These are phyloP conservation scores for Penicillium sp. DNA, from an alignment of 2,329 filamentous ascomycete genomes.

Conservation along the genomic window DNA sequence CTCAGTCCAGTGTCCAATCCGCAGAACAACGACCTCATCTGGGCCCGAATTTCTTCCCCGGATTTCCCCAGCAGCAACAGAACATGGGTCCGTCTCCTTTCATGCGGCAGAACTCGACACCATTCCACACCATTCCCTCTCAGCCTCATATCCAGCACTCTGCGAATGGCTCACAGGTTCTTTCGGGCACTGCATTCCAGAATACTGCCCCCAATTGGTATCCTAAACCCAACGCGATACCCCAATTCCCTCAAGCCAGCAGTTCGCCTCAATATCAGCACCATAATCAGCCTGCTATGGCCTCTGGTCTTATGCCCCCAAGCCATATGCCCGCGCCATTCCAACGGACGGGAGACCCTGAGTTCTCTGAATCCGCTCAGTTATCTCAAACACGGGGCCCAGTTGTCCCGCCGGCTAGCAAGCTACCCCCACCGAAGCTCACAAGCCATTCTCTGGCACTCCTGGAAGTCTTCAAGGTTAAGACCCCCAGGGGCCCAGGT, in stretches of 20 bases:
- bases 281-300: constrained; percentile 16
- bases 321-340: constrained; percentile 43
- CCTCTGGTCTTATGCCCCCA: constrained; percentile 11
- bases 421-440: constrained; percentile 58
- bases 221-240: constrained; percentile 19
- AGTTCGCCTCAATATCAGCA: constrained; percentile 15
- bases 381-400: constrained; percentile 40
- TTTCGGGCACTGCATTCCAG: constrained; percentile 10
- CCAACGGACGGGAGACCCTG: constrained; percentile 47
- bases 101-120: constrained; percentile 23
- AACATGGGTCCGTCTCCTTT: constrained; percentile 30
- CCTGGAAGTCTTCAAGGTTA: constrained; percentile 56
- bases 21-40: constrained; percentile 54
- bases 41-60: constrained; percentile 46
- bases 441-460: constrained; percentile 58
- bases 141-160: constrained; percentile 12
- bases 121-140: constrained; percentile 12
- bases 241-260: constrained; percentile 27
- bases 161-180: constrained; percentile 7
- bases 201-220: constrained; percentile 18
- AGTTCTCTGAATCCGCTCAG: constrained; percentile 42
- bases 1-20: constrained; percentile 52
- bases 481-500: constrained; percentile 25
- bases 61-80: constrained; percentile 35
- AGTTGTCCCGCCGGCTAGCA: constrained; percentile 55